Evolutionary conservation across 2,329 filamentous ascomycete species (phyloP), one percentile per base, ranked within the genome.

Genomic region (Talaromyces funiculosus): DNA sequence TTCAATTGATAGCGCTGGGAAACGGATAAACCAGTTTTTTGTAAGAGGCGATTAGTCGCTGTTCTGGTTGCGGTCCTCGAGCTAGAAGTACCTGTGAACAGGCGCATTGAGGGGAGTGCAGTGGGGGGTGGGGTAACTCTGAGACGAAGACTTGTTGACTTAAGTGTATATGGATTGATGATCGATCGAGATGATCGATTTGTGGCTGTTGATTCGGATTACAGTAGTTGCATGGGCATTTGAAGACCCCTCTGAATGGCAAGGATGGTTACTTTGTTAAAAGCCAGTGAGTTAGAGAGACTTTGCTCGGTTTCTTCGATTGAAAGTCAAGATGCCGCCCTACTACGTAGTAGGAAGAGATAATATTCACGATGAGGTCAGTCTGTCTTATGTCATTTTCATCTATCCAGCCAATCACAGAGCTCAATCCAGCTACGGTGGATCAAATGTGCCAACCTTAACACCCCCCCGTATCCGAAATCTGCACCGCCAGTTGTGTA

Each of bases 291-390:
- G 4, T 10, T 10, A 43, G 12, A n/a, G n/a, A 7, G 3, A 14
- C 12, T 22, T 12, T 35, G 22, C n/a, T 47, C 43, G 12, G 18
- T 24, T 29, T 18, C 4, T 9, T 29, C 16, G 12, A 47, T 26
- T 2, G 16, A 47, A 18, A 47, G 45, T 7, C 4, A 31, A 26
- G 45, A 49, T n/a, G n/a, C 16, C 4, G 18, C 24, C 43, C 43
- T 16, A 16, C 43, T 33, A n/a, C n/a, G n/a, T n/a, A n/a, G 18
- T 14, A 12, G 24, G 9, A 33, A 35, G 20, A 20, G 31, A 3
- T 33, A 12, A 33, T 12, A 10, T 40, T 54, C 51, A 54, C 51
- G 33, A 54, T 54, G 51, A 54, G 51, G 51, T 54, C 51, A 53
- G 31, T 38, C 49, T 31, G 31, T 4, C 24, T 22, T 38, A 38